Evolutionary conservation across 768 basidiomycete species (phyloP), one percentile per base, ranked within the genome.

Genomic region (Daedaleopsis sinensis): DNA sequence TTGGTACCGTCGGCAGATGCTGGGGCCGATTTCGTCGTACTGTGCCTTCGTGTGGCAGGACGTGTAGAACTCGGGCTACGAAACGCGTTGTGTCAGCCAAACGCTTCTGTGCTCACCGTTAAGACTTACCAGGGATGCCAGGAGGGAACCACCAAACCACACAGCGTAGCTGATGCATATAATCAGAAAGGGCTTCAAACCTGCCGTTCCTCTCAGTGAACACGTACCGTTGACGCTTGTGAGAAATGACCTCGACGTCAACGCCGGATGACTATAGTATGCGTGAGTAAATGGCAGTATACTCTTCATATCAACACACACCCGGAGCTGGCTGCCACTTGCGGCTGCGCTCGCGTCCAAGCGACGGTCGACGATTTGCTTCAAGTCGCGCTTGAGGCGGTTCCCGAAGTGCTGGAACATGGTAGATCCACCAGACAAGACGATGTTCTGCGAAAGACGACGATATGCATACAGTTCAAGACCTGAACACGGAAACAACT

Each of bases 401-500:
- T 94, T 89, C n/a, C 94, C 94, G 71, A 99, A 98, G 79, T 98
- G 90, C 68, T 96, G 93, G 82, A 98, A 98, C 96, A 98, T 98
- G 52, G 97, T 98, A 11, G 94, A 96, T 21, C 97, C 97, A 58
- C 97, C 97, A 0, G 93, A 95, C 1, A 98, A 78, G 8, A 99
- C 97, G 57, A 98, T 98, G 76, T 98, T 99, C 93, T 95, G 60
- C 13, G 15, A 15, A 47, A 11, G 46, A 11, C 18, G 46, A 11
- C 18, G 21, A 18, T 18, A 16, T 3, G 47, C 37, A 12, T 32
- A 32, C 27, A 32, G 7, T 27, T 10, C 35, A 12, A 42, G 38
- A 13, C 35, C 7, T 32, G 27, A 32, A 49, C 49, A 42, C 15
- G 10, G 16, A 37, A 53, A n/a, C 39, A 12, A 59, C 73, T 55